Percentiles rank a stretch among this genome's conserved stretches.
Conservation (phyloP, 2,329 filamentous ascomycete species). For the Sporothrix brasiliensis region DNA sequence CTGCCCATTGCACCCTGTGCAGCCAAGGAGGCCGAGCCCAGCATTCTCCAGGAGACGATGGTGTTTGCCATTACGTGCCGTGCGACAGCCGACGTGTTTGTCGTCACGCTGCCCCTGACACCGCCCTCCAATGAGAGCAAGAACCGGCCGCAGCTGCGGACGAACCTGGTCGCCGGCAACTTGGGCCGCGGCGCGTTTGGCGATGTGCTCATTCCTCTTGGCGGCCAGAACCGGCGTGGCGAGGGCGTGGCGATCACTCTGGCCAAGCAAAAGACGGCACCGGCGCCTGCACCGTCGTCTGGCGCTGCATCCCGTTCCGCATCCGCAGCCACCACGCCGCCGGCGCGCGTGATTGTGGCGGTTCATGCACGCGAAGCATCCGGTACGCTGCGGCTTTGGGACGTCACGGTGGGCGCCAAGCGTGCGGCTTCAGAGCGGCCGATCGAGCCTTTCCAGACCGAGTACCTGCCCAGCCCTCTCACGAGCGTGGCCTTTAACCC, state of each 20-base stretch:
- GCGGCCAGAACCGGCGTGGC: conserved; percentile 56
- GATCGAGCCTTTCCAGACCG: conserved; percentile 61
- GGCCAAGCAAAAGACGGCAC: conserved; percentile 36
- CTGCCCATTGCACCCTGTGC: conserved; percentile 56
- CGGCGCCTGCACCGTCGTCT: neutral
- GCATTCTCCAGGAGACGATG: conserved; percentile 59
- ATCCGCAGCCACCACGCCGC: conserved; percentile 37
- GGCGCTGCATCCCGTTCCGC: conserved; percentile 32
- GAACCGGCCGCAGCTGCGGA: conserved; percentile 55
- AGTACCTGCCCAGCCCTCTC: conserved; percentile 60
- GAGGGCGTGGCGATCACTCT: conserved; percentile 59
- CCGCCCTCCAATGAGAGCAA: conserved; percentile 65
- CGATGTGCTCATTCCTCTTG: conserved; percentile 58
- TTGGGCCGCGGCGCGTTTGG: conserved; percentile 66
- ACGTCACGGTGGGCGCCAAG: conserved; percentile 54
- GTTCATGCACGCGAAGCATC: conserved; percentile 63
- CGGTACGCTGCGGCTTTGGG: conserved; percentile 62
- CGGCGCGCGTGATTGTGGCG: conserved; percentile 58
- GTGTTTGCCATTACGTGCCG: conserved; percentile 62
- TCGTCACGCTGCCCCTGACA: conserved; percentile 63
- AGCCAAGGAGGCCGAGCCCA: conserved; percentile 54
- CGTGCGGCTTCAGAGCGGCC: conserved; percentile 34
- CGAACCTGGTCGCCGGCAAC: conserved; percentile 55
- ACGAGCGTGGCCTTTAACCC: conserved; percentile 64
- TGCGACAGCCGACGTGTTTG: conserved; percentile 58